Conservation (phyloP, 768 basidiomycete species). For the Russula brevipes region DNA sequence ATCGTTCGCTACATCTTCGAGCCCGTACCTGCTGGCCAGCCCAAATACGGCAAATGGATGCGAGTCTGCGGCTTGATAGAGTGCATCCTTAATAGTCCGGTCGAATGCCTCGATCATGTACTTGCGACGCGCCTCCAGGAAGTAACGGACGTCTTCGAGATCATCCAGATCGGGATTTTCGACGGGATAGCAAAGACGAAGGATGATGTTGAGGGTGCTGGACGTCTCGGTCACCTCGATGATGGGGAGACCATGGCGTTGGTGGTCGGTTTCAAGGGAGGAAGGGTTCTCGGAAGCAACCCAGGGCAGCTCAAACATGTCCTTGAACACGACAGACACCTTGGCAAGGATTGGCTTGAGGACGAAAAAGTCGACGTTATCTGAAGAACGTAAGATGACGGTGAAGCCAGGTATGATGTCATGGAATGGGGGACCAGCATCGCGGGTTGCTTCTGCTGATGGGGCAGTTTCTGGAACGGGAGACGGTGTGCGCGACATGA, state of each 20-base stretch:
- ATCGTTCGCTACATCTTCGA: conserved; percentile 20
- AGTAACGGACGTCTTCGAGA: conserved; percentile 15
- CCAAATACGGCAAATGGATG: conserved; percentile 16
- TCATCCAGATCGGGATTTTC: conserved; percentile 16
- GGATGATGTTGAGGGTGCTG: conserved; percentile 12
- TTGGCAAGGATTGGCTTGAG: conserved; percentile 17
- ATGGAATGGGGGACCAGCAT: conserved; percentile 21
- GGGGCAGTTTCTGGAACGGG: not conserved
- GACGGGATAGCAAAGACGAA: conserved; percentile 21
- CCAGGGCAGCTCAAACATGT: conserved; percentile 21
- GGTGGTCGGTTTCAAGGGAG: not conserved
- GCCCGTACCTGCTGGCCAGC: conserved; percentile 19
- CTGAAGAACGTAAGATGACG: conserved; percentile 22
- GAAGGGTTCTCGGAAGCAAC: not conserved
- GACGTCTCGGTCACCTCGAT: conserved; percentile 15
- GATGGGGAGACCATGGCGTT: conserved; percentile 10
- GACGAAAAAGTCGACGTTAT: conserved; percentile 23
- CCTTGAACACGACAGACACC: conserved; percentile 19
- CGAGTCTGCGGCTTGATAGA: conserved; percentile 11
- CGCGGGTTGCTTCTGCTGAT: not conserved
- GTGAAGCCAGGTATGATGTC: conserved; percentile 11
- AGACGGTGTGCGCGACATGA: conserved; percentile 8
- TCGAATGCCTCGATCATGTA: conserved; percentile 22
- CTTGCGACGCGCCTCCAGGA: conserved; percentile 21
- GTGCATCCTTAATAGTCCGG: conserved; percentile 12